phyloP scores from a whole-genome alignment of 345 rosid genomes.

The Gossypium herbaceum region DNA sequence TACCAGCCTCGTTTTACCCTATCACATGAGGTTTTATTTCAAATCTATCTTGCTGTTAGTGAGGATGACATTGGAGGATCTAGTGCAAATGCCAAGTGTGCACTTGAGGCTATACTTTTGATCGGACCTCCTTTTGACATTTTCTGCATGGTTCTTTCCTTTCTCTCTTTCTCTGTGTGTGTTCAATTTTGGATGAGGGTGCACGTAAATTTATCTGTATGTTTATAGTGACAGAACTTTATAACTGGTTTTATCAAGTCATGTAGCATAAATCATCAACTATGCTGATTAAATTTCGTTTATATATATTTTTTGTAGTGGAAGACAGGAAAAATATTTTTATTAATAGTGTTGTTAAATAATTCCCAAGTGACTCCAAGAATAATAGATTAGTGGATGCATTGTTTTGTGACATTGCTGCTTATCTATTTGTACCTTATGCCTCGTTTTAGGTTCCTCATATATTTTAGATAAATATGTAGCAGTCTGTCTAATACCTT shows the following conservation, averaged over 20 bases:
- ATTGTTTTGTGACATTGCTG: not conserved
- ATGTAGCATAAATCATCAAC: not conserved
- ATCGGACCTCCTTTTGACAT: conserved; percentile 63
- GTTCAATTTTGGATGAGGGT: not conserved
- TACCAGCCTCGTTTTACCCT: conserved; percentile 74
- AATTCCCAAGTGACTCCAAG: not conserved
- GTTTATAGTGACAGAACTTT: not conserved
- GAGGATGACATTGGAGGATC: conserved; percentile 25
- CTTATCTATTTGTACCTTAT: not conserved
- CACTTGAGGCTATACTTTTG: conserved; percentile 62
- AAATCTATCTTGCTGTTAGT: conserved; percentile 49
- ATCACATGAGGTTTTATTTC: conserved; percentile 55
- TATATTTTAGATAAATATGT: not conserved
- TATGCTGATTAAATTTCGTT: not conserved
- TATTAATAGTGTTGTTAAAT: not conserved
- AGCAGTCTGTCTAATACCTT: not conserved
- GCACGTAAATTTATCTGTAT: not conserved
- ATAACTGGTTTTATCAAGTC: not conserved
- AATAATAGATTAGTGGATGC: not conserved
- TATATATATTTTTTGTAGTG: not conserved
- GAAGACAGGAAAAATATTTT: not conserved
- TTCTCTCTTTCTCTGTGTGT: not conserved
- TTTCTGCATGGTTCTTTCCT: conserved; percentile 40
- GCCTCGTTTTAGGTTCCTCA: not conserved
- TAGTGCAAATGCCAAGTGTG: conserved; percentile 44